Conservation (phyloP, 1,284 basidiomycete genomes). For the Calocybe gambosa region DNA sequence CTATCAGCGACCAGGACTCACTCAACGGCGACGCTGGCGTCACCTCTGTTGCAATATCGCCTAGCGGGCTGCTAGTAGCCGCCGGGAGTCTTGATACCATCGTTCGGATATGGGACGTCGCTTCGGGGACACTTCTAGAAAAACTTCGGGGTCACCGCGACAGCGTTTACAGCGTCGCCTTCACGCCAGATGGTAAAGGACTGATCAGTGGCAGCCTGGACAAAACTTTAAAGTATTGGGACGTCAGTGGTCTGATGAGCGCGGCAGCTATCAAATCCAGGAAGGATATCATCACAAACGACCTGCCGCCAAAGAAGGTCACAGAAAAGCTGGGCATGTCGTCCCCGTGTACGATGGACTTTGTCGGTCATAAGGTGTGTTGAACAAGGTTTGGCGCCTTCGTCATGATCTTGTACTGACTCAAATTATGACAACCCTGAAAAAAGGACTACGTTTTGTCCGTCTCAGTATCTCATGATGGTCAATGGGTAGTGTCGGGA, state of each 20-base stretch:
- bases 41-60: conserved; percentile 76
- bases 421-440: too few relatives aligned
- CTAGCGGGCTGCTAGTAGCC: conserved; percentile 76
- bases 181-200: conserved; percentile 78
- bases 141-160: conserved; percentile 77
- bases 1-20: conserved; percentile 50
- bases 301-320: conserved; percentile 20
- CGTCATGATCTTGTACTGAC: too few relatives aligned
- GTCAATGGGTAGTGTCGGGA: conserved; percentile 86
- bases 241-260: conserved; percentile 48
- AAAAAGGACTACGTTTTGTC: conserved; percentile 75
- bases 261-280: conserved; percentile 26
- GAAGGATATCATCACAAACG: conserved; percentile 32
- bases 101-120: conserved; percentile 83
- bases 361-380: conserved; percentile 68
- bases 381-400: too few relatives aligned
- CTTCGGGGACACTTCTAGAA: conserved; percentile 67
- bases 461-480: conserved; percentile 82
- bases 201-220: conserved; percentile 83
- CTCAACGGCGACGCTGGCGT: conserved; percentile 66
- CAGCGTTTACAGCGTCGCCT: conserved; percentile 84
- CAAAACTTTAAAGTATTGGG: conserved; percentile 87
- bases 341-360: conserved; percentile 64
- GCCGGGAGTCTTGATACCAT: conserved; percentile 82
- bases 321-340: conserved; percentile 21